Evolutionary conservation across 441 rosid species (phyloP), one percentile per base, ranked within the genome.

Genomic region (Hura crepitans): DNA sequence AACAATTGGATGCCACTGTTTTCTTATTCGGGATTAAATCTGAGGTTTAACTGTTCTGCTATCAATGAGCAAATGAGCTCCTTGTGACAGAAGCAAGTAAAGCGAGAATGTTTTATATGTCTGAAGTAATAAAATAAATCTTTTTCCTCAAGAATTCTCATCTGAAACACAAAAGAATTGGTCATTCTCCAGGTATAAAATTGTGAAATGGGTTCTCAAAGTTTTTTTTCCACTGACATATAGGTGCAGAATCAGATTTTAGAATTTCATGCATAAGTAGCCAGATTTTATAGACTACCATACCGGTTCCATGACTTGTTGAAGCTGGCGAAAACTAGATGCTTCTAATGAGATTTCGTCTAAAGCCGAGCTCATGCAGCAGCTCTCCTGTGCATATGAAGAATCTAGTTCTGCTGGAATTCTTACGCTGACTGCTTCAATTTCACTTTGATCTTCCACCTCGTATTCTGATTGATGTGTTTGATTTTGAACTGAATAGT

Each of bases 241-340:
- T 22, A 66, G 7, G 13, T 22, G 20, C 18, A 35, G 50, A 62
- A 62, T 1, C 4, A 14, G 49, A 22, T 45, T 6, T 62, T 12
- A 63, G 2, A 9, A 18, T 27, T 31, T 30, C 8, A 54, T 1
- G 35, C 20, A 13, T 6, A 37, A 31, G 22, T 42, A 25, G 7
- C 2, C 20, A 13, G 47, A 46, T 30, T 11, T 31, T 14, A 69
- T 28, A 64, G 22, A 58, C 11, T 45, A 13, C 15, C 45, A 65
- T 79, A 93, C 97, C 97, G 85, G 87, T 78, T 87, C 92, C 79
- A 80, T 85, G 69, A 89, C 93, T 73, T 81, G 91, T 72, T 87
- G 98, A 73, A 93, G 96, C 75, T 93, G 98, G 58, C 82, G 79
- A 79, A 89, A 90, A 82, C 98, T 90, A 63, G 86, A 85, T 70